Evolutionary conservation across 495 filamentous ascomycete genomes (phyloP).

Genomic region (Xylaria telfairii): DNA sequence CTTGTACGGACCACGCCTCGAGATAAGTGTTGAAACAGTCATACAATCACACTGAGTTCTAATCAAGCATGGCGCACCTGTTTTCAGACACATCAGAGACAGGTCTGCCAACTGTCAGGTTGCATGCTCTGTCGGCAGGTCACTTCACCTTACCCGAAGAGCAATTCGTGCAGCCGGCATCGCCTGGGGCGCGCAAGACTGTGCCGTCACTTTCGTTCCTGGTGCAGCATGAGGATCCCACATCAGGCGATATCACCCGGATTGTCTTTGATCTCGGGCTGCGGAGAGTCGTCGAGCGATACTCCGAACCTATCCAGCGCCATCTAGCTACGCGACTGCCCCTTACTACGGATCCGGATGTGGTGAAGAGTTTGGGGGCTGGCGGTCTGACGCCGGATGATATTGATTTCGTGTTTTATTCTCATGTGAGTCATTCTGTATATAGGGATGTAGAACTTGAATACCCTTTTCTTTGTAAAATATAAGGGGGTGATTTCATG

Average conservation of each 20-base stretch:
- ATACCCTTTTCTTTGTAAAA: no score
- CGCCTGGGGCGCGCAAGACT: constrained; percentile 30
- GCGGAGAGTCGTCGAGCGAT: constrained; percentile 38
- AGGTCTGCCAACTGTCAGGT: constrained; percentile 46
- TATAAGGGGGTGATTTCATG: background rate
- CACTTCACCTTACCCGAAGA: constrained; percentile 48
- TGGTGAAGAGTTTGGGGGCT: constrained; percentile 37
- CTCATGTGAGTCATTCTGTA: constrained; percentile 38
- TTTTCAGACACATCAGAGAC: background rate
- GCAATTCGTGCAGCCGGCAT: constrained; percentile 44
- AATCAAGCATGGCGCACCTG: background rate
- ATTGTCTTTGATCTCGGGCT: constrained; percentile 53
- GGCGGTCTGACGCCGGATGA: constrained; percentile 43
- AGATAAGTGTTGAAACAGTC: background rate
- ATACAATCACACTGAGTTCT: background rate
- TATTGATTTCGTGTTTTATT: constrained; percentile 49
- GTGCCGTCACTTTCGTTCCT: constrained; percentile 44
- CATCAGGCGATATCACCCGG: constrained; percentile 28
- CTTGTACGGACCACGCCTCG: background rate
- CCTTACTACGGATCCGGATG: constrained; percentile 43
- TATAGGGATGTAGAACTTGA: background rate
- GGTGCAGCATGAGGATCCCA: constrained; percentile 39
- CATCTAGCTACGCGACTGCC: constrained; percentile 46
- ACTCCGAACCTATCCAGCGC: constrained; percentile 42
- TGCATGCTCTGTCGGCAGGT: constrained; percentile 53